These are phyloP conservation scores for Paulownia fortunei DNA, from an alignment of 257 asterid species.

Conservation along the genomic window DNA sequence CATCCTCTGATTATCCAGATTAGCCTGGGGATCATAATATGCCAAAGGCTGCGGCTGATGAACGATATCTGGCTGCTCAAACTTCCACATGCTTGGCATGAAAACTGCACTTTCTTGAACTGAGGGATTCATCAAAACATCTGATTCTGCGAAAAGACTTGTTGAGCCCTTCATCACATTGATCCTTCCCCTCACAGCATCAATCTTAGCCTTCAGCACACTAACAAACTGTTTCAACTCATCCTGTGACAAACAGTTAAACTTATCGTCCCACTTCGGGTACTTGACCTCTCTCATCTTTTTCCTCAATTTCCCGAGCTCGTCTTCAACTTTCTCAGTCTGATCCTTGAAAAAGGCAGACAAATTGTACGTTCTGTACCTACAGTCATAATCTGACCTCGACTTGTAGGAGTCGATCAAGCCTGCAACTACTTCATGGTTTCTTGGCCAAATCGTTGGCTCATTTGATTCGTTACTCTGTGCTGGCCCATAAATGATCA, in stretches of 20 bases:
- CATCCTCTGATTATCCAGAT: not conserved
- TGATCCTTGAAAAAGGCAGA: not conserved
- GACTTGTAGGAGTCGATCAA: conserved; percentile 6
- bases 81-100: not conserved
- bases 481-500: conserved; percentile 17
- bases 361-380: not conserved
- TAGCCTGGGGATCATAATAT: not conserved
- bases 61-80: not conserved
- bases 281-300: not conserved
- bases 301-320: conserved; percentile 8
- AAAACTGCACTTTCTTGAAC: not conserved
- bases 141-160: not conserved
- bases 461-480: not conserved
- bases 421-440: not conserved
- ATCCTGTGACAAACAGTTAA: not conserved
- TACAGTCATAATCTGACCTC: not conserved
- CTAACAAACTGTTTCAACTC: conserved; percentile 1
- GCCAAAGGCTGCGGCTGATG: not conserved
- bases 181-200: conserved; percentile 21
- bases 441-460: conserved; percentile 18
- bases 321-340: not conserved
- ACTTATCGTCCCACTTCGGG: not conserved
- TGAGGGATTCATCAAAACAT: not conserved
- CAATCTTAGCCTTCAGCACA: not conserved
- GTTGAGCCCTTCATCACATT: not conserved